phyloP scores from a whole-genome alignment of 352 stramenopile species.

The Pilasporangium apinafurcum region DNA sequence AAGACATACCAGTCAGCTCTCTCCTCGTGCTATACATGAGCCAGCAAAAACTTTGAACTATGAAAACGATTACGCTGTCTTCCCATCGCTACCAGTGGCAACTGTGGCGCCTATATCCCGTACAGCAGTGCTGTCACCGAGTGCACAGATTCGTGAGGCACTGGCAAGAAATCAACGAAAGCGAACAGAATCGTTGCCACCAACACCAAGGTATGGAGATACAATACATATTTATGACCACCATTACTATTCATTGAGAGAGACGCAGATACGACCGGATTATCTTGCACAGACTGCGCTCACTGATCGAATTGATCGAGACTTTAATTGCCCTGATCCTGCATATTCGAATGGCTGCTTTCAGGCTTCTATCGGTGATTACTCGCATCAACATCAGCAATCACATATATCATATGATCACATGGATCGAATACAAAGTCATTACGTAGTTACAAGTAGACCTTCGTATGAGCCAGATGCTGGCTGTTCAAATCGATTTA shows the following conservation, averaged over 20 bases:
- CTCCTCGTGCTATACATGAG: too few species aligned
- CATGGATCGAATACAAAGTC: too few species aligned
- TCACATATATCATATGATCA: too few species aligned
- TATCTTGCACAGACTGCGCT: slow-evolving; percentile 15
- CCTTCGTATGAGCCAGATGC: too few species aligned
- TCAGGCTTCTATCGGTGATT: too few species aligned
- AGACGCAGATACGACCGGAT: slow-evolving; percentile 11
- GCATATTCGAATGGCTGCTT: slow-evolving; percentile 7
- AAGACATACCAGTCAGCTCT: slow-evolving; percentile 7
- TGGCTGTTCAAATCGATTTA: too few species aligned
- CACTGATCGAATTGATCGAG: slow-evolving; percentile 30
- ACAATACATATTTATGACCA: too few species aligned
- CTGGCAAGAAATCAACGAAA: slow-evolving; percentile 26
- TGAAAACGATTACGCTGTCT: slow-evolving; percentile 11
- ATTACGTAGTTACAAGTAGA: too few species aligned
- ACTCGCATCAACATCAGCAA: too few species aligned
- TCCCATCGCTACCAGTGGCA: slow-evolving; percentile 5
- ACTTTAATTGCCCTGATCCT: slow-evolving; percentile 10
- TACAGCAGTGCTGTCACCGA: slow-evolving; percentile 31
- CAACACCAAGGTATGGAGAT: too few species aligned
- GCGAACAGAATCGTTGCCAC: not conserved
- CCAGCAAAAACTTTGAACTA: too few species aligned
- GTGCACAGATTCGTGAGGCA: slow-evolving; percentile 45
- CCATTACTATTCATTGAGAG: slow-evolving; percentile 35
- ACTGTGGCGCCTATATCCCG: slow-evolving; percentile 2